Percentiles rank a stretch among this genome's conserved stretches.
Conservation (phyloP, 2,329 filamentous ascomycete genomes). For the Chaetomiaceae sp. region DNA sequence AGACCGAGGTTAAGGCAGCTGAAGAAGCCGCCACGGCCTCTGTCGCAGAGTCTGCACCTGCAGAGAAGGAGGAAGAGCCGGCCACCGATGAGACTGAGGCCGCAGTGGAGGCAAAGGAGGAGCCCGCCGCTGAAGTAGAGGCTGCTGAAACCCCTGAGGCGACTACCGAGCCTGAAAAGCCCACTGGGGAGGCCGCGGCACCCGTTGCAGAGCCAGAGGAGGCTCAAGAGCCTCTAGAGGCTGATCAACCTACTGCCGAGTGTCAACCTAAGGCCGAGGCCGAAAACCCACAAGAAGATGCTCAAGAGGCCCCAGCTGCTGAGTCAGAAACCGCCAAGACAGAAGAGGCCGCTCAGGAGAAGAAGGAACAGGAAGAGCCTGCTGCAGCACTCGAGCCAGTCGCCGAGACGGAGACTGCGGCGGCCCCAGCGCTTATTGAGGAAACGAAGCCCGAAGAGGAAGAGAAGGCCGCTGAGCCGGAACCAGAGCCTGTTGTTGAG, state of each 20-base stretch:
- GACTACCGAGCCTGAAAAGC: background rate
- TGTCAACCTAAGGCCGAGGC: background rate
- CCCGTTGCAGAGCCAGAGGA: background rate
- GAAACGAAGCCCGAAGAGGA: background rate
- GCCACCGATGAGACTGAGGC: background rate
- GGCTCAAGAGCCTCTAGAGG: background rate
- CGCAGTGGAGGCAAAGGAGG: background rate
- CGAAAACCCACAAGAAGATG: background rate
- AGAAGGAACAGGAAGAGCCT: background rate
- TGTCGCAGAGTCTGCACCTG: background rate
- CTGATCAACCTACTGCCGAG: background rate
- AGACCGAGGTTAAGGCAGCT: background rate
- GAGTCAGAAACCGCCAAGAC: background rate
- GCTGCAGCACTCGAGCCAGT: background rate
- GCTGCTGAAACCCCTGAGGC: slow-evolving; percentile 1
- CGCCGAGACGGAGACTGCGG: background rate
- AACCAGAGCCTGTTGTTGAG: slow-evolving; percentile 7
- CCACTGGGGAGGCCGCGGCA: background rate
- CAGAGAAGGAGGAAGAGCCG: slow-evolving; percentile 3
- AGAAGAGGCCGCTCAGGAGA: background rate
- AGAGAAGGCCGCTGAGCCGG: background rate
- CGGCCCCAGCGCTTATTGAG: background rate
- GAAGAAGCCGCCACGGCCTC: background rate
- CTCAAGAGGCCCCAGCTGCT: background rate
- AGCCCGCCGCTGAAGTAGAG: background rate